Base-by-base conservation (phyloP, 2,329 filamentous ascomycete species). In the Nakataea oryzae region DNA sequence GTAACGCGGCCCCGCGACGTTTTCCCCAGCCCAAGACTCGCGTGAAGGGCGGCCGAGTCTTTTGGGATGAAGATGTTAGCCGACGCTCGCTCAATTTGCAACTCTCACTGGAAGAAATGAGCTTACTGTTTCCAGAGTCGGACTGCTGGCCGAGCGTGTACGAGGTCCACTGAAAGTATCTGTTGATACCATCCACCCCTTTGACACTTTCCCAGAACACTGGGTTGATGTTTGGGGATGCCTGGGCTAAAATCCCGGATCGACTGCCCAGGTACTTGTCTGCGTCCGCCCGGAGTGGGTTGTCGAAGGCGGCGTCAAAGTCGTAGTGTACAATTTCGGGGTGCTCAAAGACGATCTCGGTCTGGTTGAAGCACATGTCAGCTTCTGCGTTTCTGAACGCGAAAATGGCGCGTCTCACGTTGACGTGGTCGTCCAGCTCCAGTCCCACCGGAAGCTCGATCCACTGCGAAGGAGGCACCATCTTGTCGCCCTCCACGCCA, bases 191-290 rank as follows among this genome's bases (percentile, higher is more conserved):
- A 66, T 89, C 86, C 0, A 74, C 73, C 26, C 78, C 78, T 17
- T 70, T 75, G 66, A 86, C 79, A 63, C 83, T 78, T 63, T 87
- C 83, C 78, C 80, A 86, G 68, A 80, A 69, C 68, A 86, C 76
- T 17, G 85, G 81, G 2, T 84, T 83, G 64, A 88, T 86, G 70
- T 88, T 86, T 21, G 86, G 85, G 5, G 85, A 84, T 32, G 85
- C 82, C 70, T 87, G 84, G 0, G 86, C 78, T 14, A 88, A 78
- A 57, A 87, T 84, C 27, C 86, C 86, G 28, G 80, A 80, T 60
- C 83, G 78, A 63, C 75, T 72, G 62, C 56, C 74, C 28, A 82
- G 72, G 64, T 84, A 84, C n/a, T 69, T 64, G 11, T 70, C 64
- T 62, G 72, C 72, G 67, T 84, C 81, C 7, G 69, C 69, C 12